These are phyloP conservation scores for Rhododendron kiyosumense DNA, from an alignment of 148 eudicot species.

Conservation along the genomic window DNA sequence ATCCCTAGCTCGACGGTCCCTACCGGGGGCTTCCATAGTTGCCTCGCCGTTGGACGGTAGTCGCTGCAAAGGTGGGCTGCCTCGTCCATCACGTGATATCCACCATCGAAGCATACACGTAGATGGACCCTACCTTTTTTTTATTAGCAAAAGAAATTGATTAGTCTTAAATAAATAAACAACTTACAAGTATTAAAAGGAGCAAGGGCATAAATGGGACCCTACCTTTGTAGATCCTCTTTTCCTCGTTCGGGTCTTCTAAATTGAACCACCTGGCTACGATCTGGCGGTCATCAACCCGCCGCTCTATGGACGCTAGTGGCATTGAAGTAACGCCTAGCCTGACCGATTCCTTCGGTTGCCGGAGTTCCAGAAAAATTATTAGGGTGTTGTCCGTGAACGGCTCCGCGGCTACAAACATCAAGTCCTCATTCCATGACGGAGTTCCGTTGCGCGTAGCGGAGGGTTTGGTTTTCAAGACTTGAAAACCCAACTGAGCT, in stretches of 20 bases:
- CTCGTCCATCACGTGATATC: slow-evolving; percentile 98
- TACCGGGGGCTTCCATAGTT: slow-evolving; percentile 76
- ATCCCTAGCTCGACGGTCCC: slow-evolving; percentile 81
- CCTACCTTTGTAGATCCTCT: slow-evolving; percentile 53
- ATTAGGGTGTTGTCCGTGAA: slow-evolving; percentile 46
- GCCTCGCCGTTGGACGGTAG: slow-evolving; percentile 89
- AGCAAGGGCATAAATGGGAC: slow-evolving; percentile 27
- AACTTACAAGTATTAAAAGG: not conserved
- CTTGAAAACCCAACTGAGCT: slow-evolving; percentile 72
- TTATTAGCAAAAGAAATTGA: not conserved
- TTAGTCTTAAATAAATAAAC: not conserved
- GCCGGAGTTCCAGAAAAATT: slow-evolving; percentile 47
- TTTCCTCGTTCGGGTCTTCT: slow-evolving; percentile 47
- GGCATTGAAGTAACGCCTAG: slow-evolving; percentile 52
- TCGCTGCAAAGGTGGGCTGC: slow-evolving; percentile 81
- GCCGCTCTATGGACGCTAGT: slow-evolving; percentile 65
- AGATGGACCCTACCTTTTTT: slow-evolving; percentile 58
- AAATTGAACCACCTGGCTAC: slow-evolving; percentile 59
- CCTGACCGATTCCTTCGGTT: slow-evolving; percentile 37
- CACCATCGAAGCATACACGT: slow-evolving; percentile 84
- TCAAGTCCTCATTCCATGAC: slow-evolving; percentile 76
- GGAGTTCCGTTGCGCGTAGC: slow-evolving; percentile 47
- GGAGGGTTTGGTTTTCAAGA: slow-evolving; percentile 47
- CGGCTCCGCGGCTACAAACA: slow-evolving; percentile 82
- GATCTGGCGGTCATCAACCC: slow-evolving; percentile 84